Evolutionary conservation across 331 rosid species (phyloP).

Genomic region (Rhamnella rubrinervis): DNA sequence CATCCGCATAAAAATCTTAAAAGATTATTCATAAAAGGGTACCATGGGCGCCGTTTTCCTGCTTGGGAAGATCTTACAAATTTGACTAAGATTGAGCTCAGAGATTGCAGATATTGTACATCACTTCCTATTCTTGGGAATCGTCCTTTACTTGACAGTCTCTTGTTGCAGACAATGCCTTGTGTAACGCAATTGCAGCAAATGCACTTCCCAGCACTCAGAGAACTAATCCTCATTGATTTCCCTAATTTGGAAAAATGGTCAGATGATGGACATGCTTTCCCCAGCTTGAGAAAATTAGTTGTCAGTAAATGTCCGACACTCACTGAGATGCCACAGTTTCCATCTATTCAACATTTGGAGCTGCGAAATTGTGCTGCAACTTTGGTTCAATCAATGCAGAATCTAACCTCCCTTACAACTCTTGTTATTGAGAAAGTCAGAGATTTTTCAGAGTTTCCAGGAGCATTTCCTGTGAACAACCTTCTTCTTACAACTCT

Average conservation of each 20-base stretch:
- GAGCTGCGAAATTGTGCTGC: neutral
- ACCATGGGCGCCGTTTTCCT: neutral
- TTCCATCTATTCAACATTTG: conserved; percentile 5
- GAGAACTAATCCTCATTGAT: conserved; percentile 14
- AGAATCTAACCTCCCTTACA: neutral
- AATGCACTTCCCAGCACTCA: conserved; percentile 6
- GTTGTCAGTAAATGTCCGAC: conserved; percentile 7
- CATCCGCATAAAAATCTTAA: neutral
- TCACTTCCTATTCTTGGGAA: conserved; percentile 11
- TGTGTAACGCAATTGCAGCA: neutral
- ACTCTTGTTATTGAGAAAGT: neutral
- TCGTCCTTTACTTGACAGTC: conserved; percentile 6
- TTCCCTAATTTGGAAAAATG: conserved; percentile 20
- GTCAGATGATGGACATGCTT: neutral
- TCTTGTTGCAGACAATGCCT: conserved; percentile 16
- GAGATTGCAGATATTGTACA: neutral
- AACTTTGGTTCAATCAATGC: conserved; percentile 1
- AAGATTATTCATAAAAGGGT: conserved; percentile 10
- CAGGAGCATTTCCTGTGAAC: conserved; percentile 1
- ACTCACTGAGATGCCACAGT: neutral
- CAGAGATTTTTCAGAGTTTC: neutral
- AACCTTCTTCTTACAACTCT: neutral
- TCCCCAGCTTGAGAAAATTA: conserved; percentile 8
- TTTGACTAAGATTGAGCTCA: neutral
- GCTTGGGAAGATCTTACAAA: neutral